Evolutionary conservation across 768 basidiomycete species (phyloP).

Genomic region (Leccinum uliginosum): DNA sequence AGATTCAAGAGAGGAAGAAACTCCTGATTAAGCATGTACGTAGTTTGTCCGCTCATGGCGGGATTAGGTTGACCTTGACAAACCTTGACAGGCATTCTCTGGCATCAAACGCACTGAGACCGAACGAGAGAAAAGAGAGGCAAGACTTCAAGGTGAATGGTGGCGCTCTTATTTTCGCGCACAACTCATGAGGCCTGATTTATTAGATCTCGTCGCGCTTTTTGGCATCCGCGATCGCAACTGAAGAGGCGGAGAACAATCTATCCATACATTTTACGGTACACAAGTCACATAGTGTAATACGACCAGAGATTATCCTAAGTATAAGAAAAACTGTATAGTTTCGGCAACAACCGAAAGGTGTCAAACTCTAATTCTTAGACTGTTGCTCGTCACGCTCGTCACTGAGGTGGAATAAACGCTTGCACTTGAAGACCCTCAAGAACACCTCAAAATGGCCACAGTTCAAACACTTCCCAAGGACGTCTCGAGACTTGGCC

Average conservation of each 20-base stretch:
- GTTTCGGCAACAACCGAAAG: conserved; percentile 24
- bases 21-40: conserved; percentile 67
- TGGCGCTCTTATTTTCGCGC: not conserved
- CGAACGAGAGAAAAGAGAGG: conserved; percentile 71
- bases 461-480: conserved; percentile 69
- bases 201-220: conserved; percentile 55
- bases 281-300: conserved; percentile 1
- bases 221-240: conserved; percentile 41
- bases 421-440: conserved; percentile 24
- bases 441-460: conserved; percentile 52
- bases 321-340: conserved; percentile 25
- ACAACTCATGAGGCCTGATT: not conserved
- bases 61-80: not conserved
- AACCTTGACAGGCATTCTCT: conserved; percentile 65
- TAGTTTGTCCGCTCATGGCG: not conserved
- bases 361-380: conserved; percentile 24
- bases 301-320: not conserved
- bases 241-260: not conserved
- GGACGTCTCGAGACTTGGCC: conserved; percentile 76
- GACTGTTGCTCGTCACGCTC: conserved; percentile 7
- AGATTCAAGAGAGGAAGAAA: conserved; percentile 87
- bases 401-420: conserved; percentile 15
- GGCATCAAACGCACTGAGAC: conserved; percentile 76
- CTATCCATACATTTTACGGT: not conserved
- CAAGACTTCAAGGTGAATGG: conserved; percentile 67